Evolutionary conservation across 2,329 filamentous ascomycete species (phyloP).

Genomic region (Sarocladium kiliense): DNA sequence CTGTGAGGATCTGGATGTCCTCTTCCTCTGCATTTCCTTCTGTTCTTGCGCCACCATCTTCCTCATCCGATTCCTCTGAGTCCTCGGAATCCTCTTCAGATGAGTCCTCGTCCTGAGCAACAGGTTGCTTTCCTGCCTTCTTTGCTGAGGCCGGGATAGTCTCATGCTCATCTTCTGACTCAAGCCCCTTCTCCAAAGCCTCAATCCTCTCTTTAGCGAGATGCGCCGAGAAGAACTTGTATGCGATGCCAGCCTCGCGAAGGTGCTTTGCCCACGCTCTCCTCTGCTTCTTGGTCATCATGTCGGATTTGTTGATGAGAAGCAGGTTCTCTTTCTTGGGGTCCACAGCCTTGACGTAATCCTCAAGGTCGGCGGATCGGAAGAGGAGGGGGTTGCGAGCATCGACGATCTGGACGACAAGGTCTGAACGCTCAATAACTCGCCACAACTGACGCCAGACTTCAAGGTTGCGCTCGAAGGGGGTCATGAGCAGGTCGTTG

Average conservation of each 20-base stretch:
- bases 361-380: constrained; percentile 86
- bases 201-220: constrained; percentile 88
- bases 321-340: constrained; percentile 83
- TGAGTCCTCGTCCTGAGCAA: constrained; percentile 16
- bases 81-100: constrained; percentile 32
- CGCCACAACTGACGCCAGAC: constrained; percentile 98
- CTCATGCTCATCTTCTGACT: constrained; percentile 30
- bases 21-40: constrained; percentile 35
- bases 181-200: constrained; percentile 52
- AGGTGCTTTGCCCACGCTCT: constrained; percentile 84
- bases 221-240: constrained; percentile 93
- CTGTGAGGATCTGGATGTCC: constrained; percentile 78
- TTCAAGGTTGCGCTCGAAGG: constrained; percentile 94
- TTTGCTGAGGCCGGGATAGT: constrained; percentile 8
- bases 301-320: constrained; percentile 97
- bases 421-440: constrained; percentile 92
- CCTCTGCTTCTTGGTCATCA: constrained; percentile 89
- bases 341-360: constrained; percentile 91
- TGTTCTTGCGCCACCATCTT: constrained; percentile 24
- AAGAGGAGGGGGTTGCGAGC: constrained; percentile 92
- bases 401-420: constrained; percentile 97
- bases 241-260: constrained; percentile 72
- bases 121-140: constrained; percentile 23
- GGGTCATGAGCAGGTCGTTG: constrained; percentile 92
- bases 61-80: constrained; percentile 27